Evolutionary conservation across 768 basidiomycete genomes (phyloP).

Genomic region (Lactarius sp.): DNA sequence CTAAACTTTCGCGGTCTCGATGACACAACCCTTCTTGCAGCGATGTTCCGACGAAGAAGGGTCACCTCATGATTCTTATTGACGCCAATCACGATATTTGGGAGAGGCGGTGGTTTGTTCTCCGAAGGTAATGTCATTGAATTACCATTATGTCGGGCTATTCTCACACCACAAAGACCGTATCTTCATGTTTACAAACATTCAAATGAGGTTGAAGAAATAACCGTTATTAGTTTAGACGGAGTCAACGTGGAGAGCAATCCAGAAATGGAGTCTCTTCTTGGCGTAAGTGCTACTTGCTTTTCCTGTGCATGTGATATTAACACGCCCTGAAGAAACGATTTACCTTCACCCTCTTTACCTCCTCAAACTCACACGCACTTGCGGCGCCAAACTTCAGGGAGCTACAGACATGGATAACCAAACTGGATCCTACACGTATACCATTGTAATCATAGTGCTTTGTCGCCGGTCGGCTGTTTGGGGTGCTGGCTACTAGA

Average conservation of each 20-base stretch:
- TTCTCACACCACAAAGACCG: constrained; percentile 50
- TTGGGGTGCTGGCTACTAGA: constrained; percentile 8
- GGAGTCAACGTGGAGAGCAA: constrained; percentile 85
- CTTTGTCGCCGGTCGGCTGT: constrained; percentile 5
- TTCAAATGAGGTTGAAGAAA: constrained; percentile 79
- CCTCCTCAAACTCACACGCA: constrained; percentile 87
- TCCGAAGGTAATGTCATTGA: constrained; percentile 56
- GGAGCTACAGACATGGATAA: constrained; percentile 81
- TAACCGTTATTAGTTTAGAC: constrained; percentile 73
- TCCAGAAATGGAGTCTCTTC: constrained; percentile 79
- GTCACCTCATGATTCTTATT: constrained; percentile 70
- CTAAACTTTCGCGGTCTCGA: constrained; percentile 13
- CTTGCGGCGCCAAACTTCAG: constrained; percentile 76
- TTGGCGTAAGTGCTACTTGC: constrained; percentile 46
- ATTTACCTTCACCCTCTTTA: constrained; percentile 87
- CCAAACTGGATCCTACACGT: constrained; percentile 80
- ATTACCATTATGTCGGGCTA: not conserved
- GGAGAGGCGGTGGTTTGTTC: constrained; percentile 82
- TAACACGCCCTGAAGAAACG: constrained; percentile 50
- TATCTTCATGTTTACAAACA: constrained; percentile 86
- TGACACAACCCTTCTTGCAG: constrained; percentile 37
- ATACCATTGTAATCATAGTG: constrained; percentile 17
- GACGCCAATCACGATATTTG: constrained; percentile 79
- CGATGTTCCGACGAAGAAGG: constrained; percentile 80
- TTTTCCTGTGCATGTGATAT: not conserved